Evolutionary conservation across 495 filamentous ascomycete genomes (phyloP).

Genomic region (Barbatosphaeria neglecta): DNA sequence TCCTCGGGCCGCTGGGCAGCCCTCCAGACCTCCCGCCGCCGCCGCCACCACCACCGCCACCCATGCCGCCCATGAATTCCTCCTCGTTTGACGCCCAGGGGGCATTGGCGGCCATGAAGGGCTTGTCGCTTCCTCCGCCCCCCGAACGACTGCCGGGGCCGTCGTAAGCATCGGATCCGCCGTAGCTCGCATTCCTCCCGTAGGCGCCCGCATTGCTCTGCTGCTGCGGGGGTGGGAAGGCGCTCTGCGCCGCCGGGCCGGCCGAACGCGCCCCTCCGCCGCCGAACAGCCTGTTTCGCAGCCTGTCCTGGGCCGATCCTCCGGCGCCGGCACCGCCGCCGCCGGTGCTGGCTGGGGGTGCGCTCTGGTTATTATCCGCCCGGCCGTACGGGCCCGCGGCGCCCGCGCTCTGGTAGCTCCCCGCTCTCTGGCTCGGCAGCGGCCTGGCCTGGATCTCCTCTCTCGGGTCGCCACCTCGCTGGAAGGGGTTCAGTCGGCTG

Average conservation of each 20-base stretch:
- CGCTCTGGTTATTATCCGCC: not conserved
- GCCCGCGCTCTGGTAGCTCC: conserved; percentile 51
- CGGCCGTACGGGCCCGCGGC: not conserved
- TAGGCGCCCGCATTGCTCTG: conserved; percentile 8
- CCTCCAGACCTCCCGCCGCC: conserved; percentile 27
- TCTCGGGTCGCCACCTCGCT: conserved; percentile 5
- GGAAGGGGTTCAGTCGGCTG: conserved; percentile 10
- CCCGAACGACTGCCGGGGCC: conserved; percentile 7
- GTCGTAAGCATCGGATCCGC: conserved; percentile 21
- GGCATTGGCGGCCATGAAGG: conserved; percentile 34
- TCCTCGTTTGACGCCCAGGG: conserved; percentile 32
- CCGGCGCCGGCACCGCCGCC: conserved; percentile 17
- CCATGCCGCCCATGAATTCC: conserved; percentile 24
- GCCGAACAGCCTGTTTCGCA: conserved; percentile 36
- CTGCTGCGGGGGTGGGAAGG: conserved; percentile 26
- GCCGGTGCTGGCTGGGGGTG: not conserved
- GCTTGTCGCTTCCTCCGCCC: conserved; percentile 21
- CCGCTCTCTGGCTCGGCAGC: conserved; percentile 57
- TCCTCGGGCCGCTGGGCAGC: conserved; percentile 38
- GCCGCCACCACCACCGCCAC: conserved; percentile 19
- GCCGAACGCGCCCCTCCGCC: conserved; percentile 32
- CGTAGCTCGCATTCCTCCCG: conserved; percentile 13
- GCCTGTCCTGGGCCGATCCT: conserved; percentile 33
- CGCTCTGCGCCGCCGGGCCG: conserved; percentile 21
- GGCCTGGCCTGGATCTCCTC: conserved; percentile 40